A percentile compares a stretch with the other conserved stretches of the same genome.
Conservation (phyloP, 2,329 filamentous ascomycete species). For the Diaporthe ilicicola region DNA sequence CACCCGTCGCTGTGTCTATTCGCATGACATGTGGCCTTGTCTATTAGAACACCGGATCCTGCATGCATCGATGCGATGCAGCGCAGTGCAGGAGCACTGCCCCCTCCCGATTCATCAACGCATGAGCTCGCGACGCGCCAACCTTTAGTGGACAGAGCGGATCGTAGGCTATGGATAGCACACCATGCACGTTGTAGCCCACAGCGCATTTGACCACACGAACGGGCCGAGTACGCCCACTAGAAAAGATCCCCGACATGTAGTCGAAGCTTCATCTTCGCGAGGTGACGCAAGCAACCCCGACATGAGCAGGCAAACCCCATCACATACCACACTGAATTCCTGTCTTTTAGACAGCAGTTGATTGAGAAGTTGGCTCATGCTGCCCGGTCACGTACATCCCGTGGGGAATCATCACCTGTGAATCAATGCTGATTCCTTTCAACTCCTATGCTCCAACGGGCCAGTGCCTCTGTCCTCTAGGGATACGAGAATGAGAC, state of each 20-base stretch:
- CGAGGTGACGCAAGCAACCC: too few relatives aligned
- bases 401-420: not conserved
- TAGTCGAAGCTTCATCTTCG: not conserved
- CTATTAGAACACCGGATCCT: not conserved
- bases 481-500: not conserved
- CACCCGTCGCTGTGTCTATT: not conserved
- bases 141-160: not conserved
- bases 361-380: not conserved
- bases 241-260: not conserved
- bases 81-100: not conserved
- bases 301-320: too few relatives aligned
- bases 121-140: not conserved
- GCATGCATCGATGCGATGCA: not conserved
- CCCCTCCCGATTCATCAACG: not conserved
- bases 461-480: not conserved
- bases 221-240: not conserved
- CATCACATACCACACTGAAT: too few relatives aligned
- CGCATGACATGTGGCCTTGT: not conserved
- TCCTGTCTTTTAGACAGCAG: not conserved
- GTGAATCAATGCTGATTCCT: not conserved
- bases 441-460: not conserved
- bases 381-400: not conserved
- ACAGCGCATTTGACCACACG: not conserved
- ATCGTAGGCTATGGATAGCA: not conserved
- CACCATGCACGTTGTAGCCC: not conserved